Conservation (phyloP, 306 rosid species). For the Pachyrhizus erosus region DNA sequence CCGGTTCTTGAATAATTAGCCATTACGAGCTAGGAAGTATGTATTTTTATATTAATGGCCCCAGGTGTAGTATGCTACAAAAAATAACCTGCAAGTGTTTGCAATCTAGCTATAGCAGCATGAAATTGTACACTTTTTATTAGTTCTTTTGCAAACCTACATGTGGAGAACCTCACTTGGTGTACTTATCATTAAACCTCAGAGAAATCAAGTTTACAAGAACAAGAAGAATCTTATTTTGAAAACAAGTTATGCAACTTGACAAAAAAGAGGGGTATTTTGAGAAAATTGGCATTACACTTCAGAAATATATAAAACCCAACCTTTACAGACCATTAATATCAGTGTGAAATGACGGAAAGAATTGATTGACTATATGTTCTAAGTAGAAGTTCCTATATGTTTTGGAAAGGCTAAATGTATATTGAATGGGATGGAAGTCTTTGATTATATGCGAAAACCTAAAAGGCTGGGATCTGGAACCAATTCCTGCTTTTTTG, state of each 20-base stretch:
- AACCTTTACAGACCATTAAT: neutral
- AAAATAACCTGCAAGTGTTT: neutral
- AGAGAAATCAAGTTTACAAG: neutral
- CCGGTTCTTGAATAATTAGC: neutral
- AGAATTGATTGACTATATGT: neutral
- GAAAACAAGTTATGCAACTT: neutral
- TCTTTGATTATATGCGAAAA: neutral
- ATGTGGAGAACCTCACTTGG: neutral
- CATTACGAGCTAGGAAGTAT: neutral
- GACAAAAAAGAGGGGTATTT: neutral
- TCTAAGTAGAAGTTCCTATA: neutral
- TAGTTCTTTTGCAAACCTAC: neutral
- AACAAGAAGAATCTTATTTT: neutral
- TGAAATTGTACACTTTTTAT: neutral
- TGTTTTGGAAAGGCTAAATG: neutral
- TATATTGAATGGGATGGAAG: neutral
- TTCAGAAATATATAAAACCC: neutral
- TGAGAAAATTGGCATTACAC: neutral
- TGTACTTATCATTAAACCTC: neutral
- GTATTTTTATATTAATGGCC: neutral
- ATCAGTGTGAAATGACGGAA: neutral
- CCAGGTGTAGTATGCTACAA: slow-evolving; percentile 11
- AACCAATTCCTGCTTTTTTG: neutral
- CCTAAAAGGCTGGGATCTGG: neutral
- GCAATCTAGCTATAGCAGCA: neutral